A percentile compares a stretch with the other conserved stretches of the same genome.
Evolutionary conservation across 129 eudicot species (phyloP).

Genomic region (Ambrosia artemisiifolia): DNA sequence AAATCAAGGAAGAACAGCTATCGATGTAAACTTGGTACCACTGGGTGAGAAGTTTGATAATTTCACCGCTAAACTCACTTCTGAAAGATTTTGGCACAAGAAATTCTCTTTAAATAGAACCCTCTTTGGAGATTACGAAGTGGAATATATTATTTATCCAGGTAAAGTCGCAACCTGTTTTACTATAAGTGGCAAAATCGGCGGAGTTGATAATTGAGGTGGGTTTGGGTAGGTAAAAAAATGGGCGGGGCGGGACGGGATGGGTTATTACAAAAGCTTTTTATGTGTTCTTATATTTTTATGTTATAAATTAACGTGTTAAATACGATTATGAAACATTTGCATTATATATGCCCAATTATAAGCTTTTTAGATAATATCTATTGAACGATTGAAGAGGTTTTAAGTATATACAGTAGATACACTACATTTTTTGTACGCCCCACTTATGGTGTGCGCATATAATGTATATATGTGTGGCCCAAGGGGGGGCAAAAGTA

Average conservation of each 20-base stretch:
- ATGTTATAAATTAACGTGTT: neutral
- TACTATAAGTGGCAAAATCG: neutral
- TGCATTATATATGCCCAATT: neutral
- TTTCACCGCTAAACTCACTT: conserved; percentile 65
- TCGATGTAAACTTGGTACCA: conserved; percentile 78
- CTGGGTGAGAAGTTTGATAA: conserved; percentile 78
- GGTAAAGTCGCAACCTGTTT: conserved; percentile 35
- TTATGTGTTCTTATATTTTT: neutral
- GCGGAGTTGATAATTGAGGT: neutral
- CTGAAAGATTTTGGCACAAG: conserved; percentile 56
- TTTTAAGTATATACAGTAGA: neutral
- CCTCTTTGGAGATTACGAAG: conserved; percentile 75
- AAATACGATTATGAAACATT: neutral
- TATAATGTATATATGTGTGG: too few species aligned
- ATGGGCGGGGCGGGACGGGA: neutral
- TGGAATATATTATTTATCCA: conserved; percentile 61
- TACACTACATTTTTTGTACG: neutral
- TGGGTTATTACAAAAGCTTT: neutral
- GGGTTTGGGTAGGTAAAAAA: neutral
- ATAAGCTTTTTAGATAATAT: neutral
- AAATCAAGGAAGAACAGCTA: conserved; percentile 56
- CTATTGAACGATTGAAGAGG: neutral
- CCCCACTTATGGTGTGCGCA: too few species aligned
- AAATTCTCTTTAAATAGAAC: conserved; percentile 71
- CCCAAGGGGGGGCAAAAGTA: too few species aligned